A percentile compares a stretch with the other conserved stretches of the same genome.
Conservation (phyloP, 768 basidiomycete species). For the Lactarius evosmus region DNA sequence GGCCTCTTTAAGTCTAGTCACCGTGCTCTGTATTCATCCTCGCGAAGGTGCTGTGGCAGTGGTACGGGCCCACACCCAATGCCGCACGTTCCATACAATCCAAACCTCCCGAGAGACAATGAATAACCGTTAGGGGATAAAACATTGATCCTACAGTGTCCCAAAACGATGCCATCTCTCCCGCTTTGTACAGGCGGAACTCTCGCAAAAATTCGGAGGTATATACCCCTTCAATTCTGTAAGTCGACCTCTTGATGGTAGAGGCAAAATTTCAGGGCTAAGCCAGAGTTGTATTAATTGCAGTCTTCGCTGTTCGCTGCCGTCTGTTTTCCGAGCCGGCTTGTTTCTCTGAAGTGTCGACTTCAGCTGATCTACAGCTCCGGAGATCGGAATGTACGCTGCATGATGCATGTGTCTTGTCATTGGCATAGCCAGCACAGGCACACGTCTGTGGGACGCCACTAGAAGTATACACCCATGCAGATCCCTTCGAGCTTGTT, state of each 20-base stretch:
- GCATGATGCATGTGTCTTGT: too few species aligned
- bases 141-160: too few species aligned
- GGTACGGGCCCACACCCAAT: too few species aligned
- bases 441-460: background rate
- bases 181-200: background rate
- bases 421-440: background rate
- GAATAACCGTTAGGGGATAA: too few species aligned
- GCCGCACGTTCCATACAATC: too few species aligned
- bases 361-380: background rate
- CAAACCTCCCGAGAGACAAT: too few species aligned
- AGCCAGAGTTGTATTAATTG: background rate
- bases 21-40: too few species aligned
- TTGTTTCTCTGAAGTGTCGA: background rate
- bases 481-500: background rate
- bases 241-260: too few species aligned
- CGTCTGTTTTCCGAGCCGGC: background rate
- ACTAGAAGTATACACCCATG: background rate
- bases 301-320: background rate
- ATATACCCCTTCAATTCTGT: background rate
- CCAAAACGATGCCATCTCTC: background rate
- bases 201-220: background rate
- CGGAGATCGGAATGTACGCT: background rate
- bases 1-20: too few species aligned
- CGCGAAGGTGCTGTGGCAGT: too few species aligned
- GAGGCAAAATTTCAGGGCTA: background rate